phyloP scores from a whole-genome alignment of 2,329 filamentous ascomycete species.

The Dothiorella sarmentorum region DNA sequence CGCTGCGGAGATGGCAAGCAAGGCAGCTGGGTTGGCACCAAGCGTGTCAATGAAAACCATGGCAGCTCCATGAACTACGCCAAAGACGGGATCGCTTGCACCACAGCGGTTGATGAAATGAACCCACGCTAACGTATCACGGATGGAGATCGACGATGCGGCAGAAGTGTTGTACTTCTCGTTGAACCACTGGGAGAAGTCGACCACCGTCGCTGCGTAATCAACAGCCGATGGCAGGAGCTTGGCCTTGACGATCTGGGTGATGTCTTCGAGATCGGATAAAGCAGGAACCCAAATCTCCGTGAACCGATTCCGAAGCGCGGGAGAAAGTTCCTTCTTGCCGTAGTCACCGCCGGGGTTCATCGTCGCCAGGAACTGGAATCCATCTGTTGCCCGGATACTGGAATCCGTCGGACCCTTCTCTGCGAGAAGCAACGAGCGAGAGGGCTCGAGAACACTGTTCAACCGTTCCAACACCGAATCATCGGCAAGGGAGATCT shows the following conservation, averaged over 20 bases:
- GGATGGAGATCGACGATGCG: slow-evolving; percentile 77
- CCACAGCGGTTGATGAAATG: slow-evolving; percentile 77
- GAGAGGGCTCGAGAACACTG: slow-evolving; percentile 86
- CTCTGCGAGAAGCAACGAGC: slow-evolving; percentile 85
- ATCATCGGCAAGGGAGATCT: slow-evolving; percentile 96
- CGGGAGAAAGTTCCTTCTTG: slow-evolving; percentile 94
- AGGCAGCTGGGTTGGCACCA: slow-evolving; percentile 87
- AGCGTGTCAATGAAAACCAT: slow-evolving; percentile 96
- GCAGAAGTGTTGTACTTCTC: slow-evolving; percentile 71
- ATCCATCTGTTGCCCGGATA: slow-evolving; percentile 70
- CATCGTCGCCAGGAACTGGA: slow-evolving; percentile 98
- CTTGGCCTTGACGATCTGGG: slow-evolving; percentile 81
- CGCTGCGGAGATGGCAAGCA: slow-evolving; percentile 69
- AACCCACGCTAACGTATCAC: slow-evolving; percentile 91
- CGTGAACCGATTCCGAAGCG: slow-evolving; percentile 91
- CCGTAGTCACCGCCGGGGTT: slow-evolving; percentile 98
- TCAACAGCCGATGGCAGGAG: slow-evolving; percentile 55
- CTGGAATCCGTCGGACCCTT: slow-evolving; percentile 84
- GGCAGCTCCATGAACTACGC: slow-evolving; percentile 78
- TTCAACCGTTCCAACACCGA: slow-evolving; percentile 95
- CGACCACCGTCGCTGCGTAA: slow-evolving; percentile 68
- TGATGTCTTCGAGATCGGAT: slow-evolving; percentile 78
- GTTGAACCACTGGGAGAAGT: slow-evolving; percentile 93
- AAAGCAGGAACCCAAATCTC: slow-evolving; percentile 97
- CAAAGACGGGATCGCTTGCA: slow-evolving; percentile 47